These are phyloP conservation scores for Leccinellum albellum DNA, from an alignment of 768 basidiomycete species.

Conservation along the genomic window DNA sequence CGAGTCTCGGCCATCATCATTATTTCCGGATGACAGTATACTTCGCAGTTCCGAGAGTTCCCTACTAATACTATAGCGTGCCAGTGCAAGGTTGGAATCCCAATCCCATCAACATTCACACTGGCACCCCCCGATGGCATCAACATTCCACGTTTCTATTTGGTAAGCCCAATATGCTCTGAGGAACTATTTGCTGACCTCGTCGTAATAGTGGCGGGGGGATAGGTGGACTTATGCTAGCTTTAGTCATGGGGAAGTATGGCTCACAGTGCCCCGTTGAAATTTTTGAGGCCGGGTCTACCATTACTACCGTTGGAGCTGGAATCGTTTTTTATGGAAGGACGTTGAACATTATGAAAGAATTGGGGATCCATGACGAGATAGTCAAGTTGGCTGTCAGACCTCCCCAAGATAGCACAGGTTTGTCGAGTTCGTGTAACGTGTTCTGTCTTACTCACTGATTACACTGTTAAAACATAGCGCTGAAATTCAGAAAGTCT, in stretches of 20 bases:
- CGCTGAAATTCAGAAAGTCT: constrained; percentile 29
- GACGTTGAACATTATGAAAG: constrained; percentile 38
- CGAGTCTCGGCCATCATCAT: too few species aligned
- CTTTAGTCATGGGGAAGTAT: constrained; percentile 28
- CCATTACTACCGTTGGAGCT: constrained; percentile 43
- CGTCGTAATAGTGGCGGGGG: constrained; percentile 33
- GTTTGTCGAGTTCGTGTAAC: constrained; percentile 5
- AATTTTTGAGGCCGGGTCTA: constrained; percentile 40
- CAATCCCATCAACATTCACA: background rate
- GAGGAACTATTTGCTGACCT: background rate
- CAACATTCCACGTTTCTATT: constrained; percentile 15
- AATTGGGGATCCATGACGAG: constrained; percentile 38
- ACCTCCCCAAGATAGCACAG: constrained; percentile 14
- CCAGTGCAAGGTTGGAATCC: too few species aligned
- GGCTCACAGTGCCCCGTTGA: constrained; percentile 29
- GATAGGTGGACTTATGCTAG: constrained; percentile 35
- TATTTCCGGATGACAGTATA: too few species aligned
- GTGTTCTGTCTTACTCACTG: background rate
- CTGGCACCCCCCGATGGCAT: constrained; percentile 4
- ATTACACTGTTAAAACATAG: constrained; percentile 4
- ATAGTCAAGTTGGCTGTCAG: constrained; percentile 13
- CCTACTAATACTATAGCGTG: too few species aligned
- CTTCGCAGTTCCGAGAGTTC: too few species aligned
- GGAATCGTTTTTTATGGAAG: constrained; percentile 47
- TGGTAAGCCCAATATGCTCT: constrained; percentile 4